Base-by-base conservation (phyloP, 2,329 filamentous ascomycete species). In the Xylaria sp. region DNA sequence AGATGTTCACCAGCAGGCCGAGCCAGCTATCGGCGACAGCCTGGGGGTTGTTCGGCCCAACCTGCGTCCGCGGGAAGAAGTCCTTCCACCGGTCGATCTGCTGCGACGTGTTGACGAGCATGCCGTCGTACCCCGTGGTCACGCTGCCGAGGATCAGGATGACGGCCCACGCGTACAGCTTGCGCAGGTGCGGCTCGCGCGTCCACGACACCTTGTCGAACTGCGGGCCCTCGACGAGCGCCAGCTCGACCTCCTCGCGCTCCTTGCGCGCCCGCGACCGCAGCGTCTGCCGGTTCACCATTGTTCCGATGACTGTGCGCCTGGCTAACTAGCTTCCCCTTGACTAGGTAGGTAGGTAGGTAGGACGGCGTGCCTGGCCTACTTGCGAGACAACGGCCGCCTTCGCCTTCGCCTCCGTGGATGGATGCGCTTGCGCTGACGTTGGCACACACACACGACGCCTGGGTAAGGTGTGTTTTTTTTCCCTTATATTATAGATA, bases 51-150 rank as follows among this genome's bases (percentile, higher is more conserved):
- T 72, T 59, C 1, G 71, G 71, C 8, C 72, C 72, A n/a, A 60
- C 61, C 57, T 77, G 76, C 0, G 75, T 77, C 54, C 61, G 65
- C 14, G 75, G 73, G 77, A 88, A 88, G 78, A 82, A 86, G 2
- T 74, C 70, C 70, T 84, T 82, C 85, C 86, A 89, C 19, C 78
- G 78, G 67, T 85, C 79, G 74, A 89, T 86, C 77, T 87, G 84
- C 79, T 88, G 86, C 2, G 85, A 86, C 9, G 85, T 87, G 78
- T 89, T 89, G 75, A 88, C 81, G 68, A 88, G 80, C 83, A 86
- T 85, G 64, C 87, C 86, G 78, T 90, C 88, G 75, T 89, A 89
- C 61, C 87, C 87, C 7, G 86, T 89, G 34, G 87, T 89, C 51
- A 87, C 87, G 34, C 87, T 89, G 12, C 86, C 87, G 65, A 89